Base-by-base conservation (phyloP, 1,284 basidiomycete species). In the Sporisorium graminicola region DNA sequence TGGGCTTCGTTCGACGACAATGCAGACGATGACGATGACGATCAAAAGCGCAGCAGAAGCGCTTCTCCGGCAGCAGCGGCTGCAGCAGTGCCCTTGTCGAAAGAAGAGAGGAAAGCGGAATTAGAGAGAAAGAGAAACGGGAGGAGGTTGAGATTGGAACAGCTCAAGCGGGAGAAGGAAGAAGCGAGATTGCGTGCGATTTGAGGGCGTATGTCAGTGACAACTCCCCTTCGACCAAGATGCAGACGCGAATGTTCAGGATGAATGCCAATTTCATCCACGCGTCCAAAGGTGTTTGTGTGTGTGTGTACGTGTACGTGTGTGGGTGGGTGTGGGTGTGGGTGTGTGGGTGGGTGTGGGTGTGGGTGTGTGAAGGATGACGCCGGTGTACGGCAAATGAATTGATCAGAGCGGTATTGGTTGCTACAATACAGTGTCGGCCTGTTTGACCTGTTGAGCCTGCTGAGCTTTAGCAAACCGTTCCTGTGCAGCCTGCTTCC, bases 91-190 rank as follows among this genome's bases (percentile, higher is more conserved):
- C 63, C 64, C 12, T 18, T 80, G 69, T 70, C 65, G n/a, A 80
- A 78, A 43, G 81, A 83, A 37, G 80, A 83, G 37, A 79, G 77
- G 64, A 70, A 73, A 43, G 80, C 78, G 0, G 74, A 82, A 47
- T 43, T 82, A 57, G 78, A 80, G 61, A 56, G 74, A 20, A 76
- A 82, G 68, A 49, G 81, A 5, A 63, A 77, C 49, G 81, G 81
- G 59, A 65, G 78, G 18, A 55, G 67, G 29, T 49, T 65, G 52
- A 46, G 73, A 12, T 51, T 81, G 56, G 79, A 74, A 40, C 66
- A 73, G 62, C 62, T 81, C 54, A 81, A 81, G 50, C 51, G 56
- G 54, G 65, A 71, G 24, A 81, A 78, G 63, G 78, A 78, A 26
- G 40, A 70, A 35, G 74, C 69, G 20, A 31, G 74, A 20, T 50